Percentiles rank a stretch among this genome's conserved stretches.
Evolutionary conservation across 2,329 filamentous ascomycete genomes (phyloP).

Genomic region (Trichoderma atroviride): DNA sequence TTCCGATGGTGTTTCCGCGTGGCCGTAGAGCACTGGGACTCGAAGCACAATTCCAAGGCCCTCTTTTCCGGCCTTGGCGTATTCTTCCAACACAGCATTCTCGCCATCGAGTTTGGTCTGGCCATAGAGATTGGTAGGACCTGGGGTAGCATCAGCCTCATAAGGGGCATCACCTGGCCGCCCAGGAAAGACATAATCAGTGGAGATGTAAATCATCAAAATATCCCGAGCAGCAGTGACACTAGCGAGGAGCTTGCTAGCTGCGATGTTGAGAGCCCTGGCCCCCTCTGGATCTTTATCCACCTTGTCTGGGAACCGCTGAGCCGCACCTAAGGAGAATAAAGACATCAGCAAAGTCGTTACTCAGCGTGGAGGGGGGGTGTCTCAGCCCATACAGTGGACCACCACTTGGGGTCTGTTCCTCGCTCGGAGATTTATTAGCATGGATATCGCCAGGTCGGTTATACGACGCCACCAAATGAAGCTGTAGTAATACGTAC

Average conservation of each 20-base stretch:
- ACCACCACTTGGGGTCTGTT: slow-evolving; percentile 26
- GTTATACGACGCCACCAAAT: neutral
- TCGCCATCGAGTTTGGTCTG: slow-evolving; percentile 65
- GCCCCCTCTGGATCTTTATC: slow-evolving; percentile 77
- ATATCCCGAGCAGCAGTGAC: slow-evolving; percentile 64
- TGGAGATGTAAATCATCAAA: slow-evolving; percentile 77
- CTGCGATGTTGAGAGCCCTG: slow-evolving; percentile 71
- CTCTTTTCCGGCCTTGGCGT: slow-evolving; percentile 48
- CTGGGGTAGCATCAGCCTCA: slow-evolving; percentile 61
- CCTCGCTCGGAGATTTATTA: neutral
- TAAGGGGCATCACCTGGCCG: slow-evolving; percentile 82
- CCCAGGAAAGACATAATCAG: slow-evolving; percentile 79
- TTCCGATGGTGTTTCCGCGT: slow-evolving; percentile 69
- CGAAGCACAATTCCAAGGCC: slow-evolving; percentile 70
- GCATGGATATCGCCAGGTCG: neutral
- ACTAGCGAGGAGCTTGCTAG: slow-evolving; percentile 66
- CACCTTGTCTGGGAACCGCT: slow-evolving; percentile 85
- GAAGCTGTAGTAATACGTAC: slow-evolving; percentile 44
- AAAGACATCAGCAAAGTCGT: slow-evolving; percentile 28
- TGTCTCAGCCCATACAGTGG: slow-evolving; percentile 24
- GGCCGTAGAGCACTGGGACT: slow-evolving; percentile 83
- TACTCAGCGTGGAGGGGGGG: neutral
- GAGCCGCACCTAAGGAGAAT: slow-evolving; percentile 70
- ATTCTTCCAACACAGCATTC: slow-evolving; percentile 66
- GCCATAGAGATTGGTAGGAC: slow-evolving; percentile 76